Evolutionary conservation across 441 rosid genomes (phyloP).

Genomic region (Breynia disticha): DNA sequence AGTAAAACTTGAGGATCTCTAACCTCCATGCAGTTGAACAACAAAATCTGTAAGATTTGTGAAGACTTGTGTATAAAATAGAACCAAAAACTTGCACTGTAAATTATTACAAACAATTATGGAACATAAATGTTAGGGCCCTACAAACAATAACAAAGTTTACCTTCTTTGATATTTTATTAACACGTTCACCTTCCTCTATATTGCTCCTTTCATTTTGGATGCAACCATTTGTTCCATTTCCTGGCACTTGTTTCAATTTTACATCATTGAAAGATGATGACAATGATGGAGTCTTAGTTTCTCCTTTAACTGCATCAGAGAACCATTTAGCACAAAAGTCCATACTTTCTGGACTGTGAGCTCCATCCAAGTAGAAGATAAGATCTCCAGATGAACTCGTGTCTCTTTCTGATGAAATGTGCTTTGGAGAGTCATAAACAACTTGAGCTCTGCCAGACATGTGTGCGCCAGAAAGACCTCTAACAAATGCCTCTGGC

Average conservation of each 20-base stretch:
- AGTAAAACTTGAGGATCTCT: conserved; percentile 77
- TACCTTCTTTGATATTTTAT: conserved; percentile 57
- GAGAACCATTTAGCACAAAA: conserved; percentile 92
- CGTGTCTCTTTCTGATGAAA: conserved; percentile 22
- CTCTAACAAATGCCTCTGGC: conserved; percentile 55
- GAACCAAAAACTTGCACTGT: neutral
- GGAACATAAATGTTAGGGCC: too few species aligned
- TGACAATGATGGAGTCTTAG: conserved; percentile 15
- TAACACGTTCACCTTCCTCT: conserved; percentile 12
- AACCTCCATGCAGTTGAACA: conserved; percentile 63
- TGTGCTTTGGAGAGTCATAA: conserved; percentile 35
- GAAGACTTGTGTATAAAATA: neutral
- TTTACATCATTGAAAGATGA: conserved; percentile 18
- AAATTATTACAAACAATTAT: too few species aligned
- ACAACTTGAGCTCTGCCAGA: conserved; percentile 78
- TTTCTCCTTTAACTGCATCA: conserved; percentile 34
- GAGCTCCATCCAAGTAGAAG: conserved; percentile 95
- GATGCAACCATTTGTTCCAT: conserved; percentile 27
- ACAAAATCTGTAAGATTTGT: neutral
- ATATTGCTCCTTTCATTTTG: conserved; percentile 15
- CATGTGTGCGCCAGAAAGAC: conserved; percentile 70
- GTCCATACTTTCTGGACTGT: conserved; percentile 94
- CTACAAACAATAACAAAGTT: neutral
- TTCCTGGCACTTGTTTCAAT: conserved; percentile 9
- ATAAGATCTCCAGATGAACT: conserved; percentile 47